Conservation (phyloP, 371 early-diverging fungal genomes). For the Mycotypha africana region DNA sequence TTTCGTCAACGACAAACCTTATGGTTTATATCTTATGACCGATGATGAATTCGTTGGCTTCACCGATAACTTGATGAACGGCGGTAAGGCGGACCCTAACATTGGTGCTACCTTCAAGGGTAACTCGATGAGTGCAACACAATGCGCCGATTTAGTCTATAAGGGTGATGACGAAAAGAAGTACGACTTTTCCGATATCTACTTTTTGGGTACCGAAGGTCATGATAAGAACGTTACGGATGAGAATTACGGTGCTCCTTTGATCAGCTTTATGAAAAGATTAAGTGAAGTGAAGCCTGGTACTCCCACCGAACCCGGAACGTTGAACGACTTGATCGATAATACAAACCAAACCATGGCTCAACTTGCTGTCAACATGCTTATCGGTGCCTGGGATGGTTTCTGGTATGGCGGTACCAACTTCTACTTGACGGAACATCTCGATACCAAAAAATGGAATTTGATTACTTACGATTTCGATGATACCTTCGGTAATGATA, state of each 20-base stretch:
- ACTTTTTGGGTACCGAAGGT: slow-evolving; percentile 29
- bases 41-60: slow-evolving; percentile 47
- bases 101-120: slow-evolving; percentile 34
- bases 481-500: slow-evolving; percentile 45
- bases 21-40: slow-evolving; percentile 48
- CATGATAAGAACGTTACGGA: slow-evolving; percentile 10
- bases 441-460: slow-evolving; percentile 37
- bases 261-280: slow-evolving; percentile 21
- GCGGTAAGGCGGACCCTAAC: slow-evolving; percentile 14
- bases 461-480: slow-evolving; percentile 50
- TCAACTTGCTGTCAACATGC: slow-evolving; percentile 38
- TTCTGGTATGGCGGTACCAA: slow-evolving; percentile 40
- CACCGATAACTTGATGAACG: slow-evolving; percentile 35
- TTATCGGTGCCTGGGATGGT: slow-evolving; percentile 49
- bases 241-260: slow-evolving; percentile 14
- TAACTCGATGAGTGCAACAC: slow-evolving; percentile 18
- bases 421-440: slow-evolving; percentile 42
- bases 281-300: slow-evolving; percentile 10
- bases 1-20: slow-evolving; percentile 42
- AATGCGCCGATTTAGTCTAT: slow-evolving; percentile 29
- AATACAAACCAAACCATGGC: slow-evolving; percentile 36
- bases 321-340: slow-evolving; percentile 27
- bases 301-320: slow-evolving; percentile 20
- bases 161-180: slow-evolving; percentile 19
- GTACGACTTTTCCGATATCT: slow-evolving; percentile 24